Evolutionary conservation across 306 rosid genomes (phyloP).

Genomic region (Gastrolobium bilobum): DNA sequence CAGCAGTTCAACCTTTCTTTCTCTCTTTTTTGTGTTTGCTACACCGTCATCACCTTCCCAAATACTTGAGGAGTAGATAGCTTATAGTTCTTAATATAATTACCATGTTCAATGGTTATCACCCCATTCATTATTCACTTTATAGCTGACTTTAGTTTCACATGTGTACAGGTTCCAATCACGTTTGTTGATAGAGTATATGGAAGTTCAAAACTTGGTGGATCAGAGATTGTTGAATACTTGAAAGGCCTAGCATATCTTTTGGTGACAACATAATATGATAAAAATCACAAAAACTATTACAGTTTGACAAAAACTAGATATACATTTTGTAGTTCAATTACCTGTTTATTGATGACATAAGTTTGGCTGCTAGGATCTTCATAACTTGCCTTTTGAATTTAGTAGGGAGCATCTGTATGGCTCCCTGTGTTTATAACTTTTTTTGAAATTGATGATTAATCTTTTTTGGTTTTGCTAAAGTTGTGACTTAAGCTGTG

Average conservation of each 20-base stretch:
- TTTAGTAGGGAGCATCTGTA: conserved; percentile 31
- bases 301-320: conserved; percentile 30
- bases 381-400: conserved; percentile 4
- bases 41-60: conserved; percentile 19
- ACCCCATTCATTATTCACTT: conserved; percentile 37
- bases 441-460: conserved; percentile 9
- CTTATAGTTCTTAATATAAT: conserved; percentile 16
- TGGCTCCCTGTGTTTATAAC: conserved; percentile 14
- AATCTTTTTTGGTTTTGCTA: conserved; percentile 13
- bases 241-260: conserved; percentile 88
- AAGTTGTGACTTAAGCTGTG: conserved; percentile 16
- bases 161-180: conserved; percentile 81
- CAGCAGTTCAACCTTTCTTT: neutral
- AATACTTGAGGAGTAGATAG: neutral
- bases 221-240: conserved; percentile 97
- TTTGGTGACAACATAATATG: conserved; percentile 73
- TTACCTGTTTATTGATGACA: neutral
- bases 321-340: conserved; percentile 32
- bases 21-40: neutral
- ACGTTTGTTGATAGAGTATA: conserved; percentile 95
- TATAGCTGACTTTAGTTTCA: conserved; percentile 42
- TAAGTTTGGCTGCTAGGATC: conserved; percentile 33
- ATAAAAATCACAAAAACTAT: conserved; percentile 33
- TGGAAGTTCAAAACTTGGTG: conserved; percentile 97
- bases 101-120: conserved; percentile 23